Percentiles rank a stretch among this genome's conserved stretches.
Evolutionary conservation across 768 basidiomycete species (phyloP).

Genomic region (Suillus discolor): DNA sequence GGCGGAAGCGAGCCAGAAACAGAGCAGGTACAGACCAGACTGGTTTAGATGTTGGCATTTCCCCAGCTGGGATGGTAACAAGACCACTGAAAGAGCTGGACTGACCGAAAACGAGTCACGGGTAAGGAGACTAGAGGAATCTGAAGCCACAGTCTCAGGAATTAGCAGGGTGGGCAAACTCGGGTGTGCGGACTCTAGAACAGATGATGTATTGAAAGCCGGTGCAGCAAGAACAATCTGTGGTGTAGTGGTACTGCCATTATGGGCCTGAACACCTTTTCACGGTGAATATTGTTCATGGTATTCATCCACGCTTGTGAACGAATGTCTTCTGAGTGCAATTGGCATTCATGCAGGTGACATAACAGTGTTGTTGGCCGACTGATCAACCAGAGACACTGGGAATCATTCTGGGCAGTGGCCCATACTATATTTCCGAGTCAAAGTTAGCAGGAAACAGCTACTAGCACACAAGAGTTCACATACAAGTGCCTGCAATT

Average conservation of each 20-base stretch:
- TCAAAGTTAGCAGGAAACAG: not conserved
- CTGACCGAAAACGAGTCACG: not conserved
- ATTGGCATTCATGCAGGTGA: constrained; percentile 9
- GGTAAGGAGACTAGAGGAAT: not conserved
- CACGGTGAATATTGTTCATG: constrained; percentile 1
- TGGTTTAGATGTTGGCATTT: constrained; percentile 6
- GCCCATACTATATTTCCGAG: constrained; percentile 17
- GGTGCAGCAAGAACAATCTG: not conserved
- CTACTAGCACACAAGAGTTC: not conserved
- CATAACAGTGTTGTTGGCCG: constrained; percentile 9
- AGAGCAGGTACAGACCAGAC: not conserved
- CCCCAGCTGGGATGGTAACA: no score
- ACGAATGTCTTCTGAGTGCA: constrained; percentile 1
- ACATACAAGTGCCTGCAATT: not conserved
- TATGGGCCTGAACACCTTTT: not conserved
- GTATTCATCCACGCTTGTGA: not conserved
- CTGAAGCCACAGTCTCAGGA: not conserved
- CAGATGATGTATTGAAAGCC: not conserved
- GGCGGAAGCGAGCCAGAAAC: not conserved
- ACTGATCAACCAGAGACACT: not conserved
- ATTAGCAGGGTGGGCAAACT: not conserved
- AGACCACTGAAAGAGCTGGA: no score
- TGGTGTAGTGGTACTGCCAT: no score
- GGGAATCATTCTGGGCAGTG: constrained; percentile 6
- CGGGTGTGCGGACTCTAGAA: not conserved